Percentiles rank a stretch among this genome's conserved stretches.
Conservation (phyloP, 352 stramenopile species). For the Sclerospora graminicola region DNA sequence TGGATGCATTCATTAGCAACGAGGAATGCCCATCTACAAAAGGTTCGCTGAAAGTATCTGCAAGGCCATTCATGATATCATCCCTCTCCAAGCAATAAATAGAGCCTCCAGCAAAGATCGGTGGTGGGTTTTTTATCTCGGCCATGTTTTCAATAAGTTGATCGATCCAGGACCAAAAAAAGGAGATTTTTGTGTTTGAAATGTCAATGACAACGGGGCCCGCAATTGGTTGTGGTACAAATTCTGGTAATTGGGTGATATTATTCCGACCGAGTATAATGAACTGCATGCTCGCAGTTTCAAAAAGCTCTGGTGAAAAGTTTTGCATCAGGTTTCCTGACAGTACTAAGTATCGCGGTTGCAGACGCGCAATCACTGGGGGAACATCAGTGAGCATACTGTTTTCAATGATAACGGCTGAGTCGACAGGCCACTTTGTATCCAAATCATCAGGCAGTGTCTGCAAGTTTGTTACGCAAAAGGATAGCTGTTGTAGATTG, state of each 20-base stretch:
- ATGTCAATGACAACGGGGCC: not conserved
- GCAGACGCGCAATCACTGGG: no score
- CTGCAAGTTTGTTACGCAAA: slow-evolving; percentile 5
- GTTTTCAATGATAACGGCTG: no score
- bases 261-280: slow-evolving; percentile 1
- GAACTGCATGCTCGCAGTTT: not conserved
- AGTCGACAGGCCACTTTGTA: slow-evolving; percentile 10
- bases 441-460: slow-evolving; percentile 26
- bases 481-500: not conserved
- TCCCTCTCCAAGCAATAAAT: slow-evolving; percentile 5
- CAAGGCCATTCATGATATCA: not conserved
- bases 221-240: not conserved
- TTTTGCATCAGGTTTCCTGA: no score
- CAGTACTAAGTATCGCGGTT: no score
- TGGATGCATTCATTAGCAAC: slow-evolving; percentile 6
- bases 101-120: not conserved
- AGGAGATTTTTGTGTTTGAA: slow-evolving; percentile 5
- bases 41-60: not conserved
- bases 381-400: no score
- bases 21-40: not conserved
- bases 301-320: slow-evolving; percentile 1
- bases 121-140: not conserved
- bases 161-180: slow-evolving; percentile 10
- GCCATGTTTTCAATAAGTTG: not conserved
- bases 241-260: not conserved